phyloP scores from a whole-genome alignment of 768 basidiomycete genomes.

The Mrakia blollopis region DNA sequence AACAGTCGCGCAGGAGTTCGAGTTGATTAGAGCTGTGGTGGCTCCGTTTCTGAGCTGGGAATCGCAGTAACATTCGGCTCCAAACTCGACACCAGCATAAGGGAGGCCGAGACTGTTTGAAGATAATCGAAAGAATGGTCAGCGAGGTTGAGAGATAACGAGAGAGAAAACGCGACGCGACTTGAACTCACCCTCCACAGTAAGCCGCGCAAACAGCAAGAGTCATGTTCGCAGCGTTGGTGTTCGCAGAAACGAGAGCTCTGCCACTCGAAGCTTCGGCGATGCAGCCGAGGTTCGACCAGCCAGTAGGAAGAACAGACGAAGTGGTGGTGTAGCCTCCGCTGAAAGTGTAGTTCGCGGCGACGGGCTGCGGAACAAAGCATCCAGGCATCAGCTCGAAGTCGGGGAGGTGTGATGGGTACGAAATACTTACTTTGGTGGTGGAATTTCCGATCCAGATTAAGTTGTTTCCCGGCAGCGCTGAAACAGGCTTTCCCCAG shows the following conservation, averaged over 20 bases:
- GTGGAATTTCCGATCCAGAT: conserved; percentile 39
- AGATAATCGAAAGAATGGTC: not conserved
- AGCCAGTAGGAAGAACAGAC: conserved; percentile 41
- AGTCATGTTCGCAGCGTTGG: not conserved
- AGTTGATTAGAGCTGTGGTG: not conserved
- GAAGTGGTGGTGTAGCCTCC: conserved; percentile 34
- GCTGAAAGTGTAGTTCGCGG: conserved; percentile 37
- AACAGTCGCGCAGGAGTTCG: not conserved
- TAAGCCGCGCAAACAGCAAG: not conserved
- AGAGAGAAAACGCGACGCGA: not conserved
- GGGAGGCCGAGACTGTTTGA: not conserved
- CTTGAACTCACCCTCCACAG: not conserved
- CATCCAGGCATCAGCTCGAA: not conserved
- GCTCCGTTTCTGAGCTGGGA: not conserved
- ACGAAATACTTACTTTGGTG: not conserved
- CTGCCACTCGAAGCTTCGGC: not conserved
- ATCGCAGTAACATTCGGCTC: not conserved
- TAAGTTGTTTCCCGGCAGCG: conserved; percentile 41
- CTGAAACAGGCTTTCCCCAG: conserved; percentile 35
- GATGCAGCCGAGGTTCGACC: conserved; percentile 26
- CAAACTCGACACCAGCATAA: not conserved
- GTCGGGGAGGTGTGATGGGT: not conserved
- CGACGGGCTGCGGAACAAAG: conserved; percentile 22
- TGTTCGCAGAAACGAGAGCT: not conserved
- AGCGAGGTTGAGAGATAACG: not conserved